These are phyloP conservation scores for Ogataea haglerorum DNA, from an alignment of 805 yeast species.

Conservation along the genomic window DNA sequence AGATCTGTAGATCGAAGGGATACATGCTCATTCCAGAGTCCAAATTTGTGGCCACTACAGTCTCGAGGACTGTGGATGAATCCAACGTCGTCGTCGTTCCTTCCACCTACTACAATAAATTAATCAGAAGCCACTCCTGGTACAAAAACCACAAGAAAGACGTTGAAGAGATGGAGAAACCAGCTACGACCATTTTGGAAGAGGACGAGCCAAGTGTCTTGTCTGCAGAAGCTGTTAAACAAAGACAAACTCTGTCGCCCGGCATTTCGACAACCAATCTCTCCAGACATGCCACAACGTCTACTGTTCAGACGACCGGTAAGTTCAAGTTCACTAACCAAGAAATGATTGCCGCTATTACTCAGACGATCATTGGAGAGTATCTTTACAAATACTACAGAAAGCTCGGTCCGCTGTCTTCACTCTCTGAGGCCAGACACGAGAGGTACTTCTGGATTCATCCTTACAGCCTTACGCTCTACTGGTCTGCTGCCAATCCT, in stretches of 20 bases:
- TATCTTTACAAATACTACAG: conserved; percentile 82
- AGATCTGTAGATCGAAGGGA: conserved; percentile 44
- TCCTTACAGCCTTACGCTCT: conserved; percentile 85
- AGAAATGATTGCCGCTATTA: conserved; percentile 77
- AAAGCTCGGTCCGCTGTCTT: conserved; percentile 68
- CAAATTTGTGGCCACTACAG: conserved; percentile 63
- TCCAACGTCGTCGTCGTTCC: conserved; percentile 62
- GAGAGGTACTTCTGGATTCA: conserved; percentile 95
- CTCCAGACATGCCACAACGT: conserved; percentile 15
- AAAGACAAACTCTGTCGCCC: conserved; percentile 9
- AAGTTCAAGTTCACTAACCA: conserved; percentile 67
- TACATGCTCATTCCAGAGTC: conserved; percentile 53
- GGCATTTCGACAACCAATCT: conserved; percentile 16
- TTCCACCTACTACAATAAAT: conserved; percentile 56
- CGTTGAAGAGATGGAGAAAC: conserved; percentile 6
- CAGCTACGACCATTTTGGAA: conserved; percentile 8
- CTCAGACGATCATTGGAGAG: conserved; percentile 94
- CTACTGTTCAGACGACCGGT: conserved; percentile 38
- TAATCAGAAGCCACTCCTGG: conserved; percentile 42
- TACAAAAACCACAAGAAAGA: conserved; percentile 22
- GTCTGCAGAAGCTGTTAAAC: conserved; percentile 5
- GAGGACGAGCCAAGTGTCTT: conserved; percentile 16
- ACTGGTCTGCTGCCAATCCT: conserved; percentile 86
- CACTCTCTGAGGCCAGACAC: conserved; percentile 77
- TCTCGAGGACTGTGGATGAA: conserved; percentile 51